Conservation (phyloP, 2,329 filamentous ascomycete species). For the Colletotrichum tropicicola region DNA sequence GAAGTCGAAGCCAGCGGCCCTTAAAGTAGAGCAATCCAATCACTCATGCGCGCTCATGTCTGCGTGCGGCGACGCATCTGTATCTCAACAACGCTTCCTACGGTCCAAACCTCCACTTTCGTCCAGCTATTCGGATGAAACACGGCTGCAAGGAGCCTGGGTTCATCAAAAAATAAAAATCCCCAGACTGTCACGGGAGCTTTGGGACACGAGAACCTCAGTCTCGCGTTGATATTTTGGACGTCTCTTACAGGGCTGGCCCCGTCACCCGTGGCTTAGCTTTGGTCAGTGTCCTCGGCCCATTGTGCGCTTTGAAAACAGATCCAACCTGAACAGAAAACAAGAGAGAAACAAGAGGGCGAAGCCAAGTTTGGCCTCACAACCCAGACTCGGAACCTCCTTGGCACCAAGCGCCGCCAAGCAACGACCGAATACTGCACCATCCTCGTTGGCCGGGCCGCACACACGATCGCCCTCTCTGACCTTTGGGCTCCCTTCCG, state of each 20-base stretch:
- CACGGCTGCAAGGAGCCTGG: constrained; percentile 20
- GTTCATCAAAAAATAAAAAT: constrained; percentile 3
- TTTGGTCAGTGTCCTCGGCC: neutral
- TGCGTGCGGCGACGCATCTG: no score
- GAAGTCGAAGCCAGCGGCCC: no score
- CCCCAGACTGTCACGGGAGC: constrained; percentile 14
- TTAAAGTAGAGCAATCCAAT: no score
- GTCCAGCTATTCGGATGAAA: constrained; percentile 30
- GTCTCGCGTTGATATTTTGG: neutral
- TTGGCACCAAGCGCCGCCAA: constrained; percentile 13
- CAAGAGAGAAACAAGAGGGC: neutral
- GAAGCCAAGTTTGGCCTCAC: constrained; percentile 11
- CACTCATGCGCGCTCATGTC: no score
- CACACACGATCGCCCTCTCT: neutral
- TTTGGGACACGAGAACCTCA: constrained; percentile 11
- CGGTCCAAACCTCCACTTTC: neutral
- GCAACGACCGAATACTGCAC: constrained; percentile 1
- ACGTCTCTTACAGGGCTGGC: constrained; percentile 1
- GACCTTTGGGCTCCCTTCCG: neutral
- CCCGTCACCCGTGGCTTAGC: neutral
- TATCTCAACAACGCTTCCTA: no score
- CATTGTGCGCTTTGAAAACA: neutral
- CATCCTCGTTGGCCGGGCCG: neutral
- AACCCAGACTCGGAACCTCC: neutral
- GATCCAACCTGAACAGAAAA: neutral